Conservation (phyloP, 2,329 filamentous ascomycete species). For the Aspergillus aculeatus region DNA sequence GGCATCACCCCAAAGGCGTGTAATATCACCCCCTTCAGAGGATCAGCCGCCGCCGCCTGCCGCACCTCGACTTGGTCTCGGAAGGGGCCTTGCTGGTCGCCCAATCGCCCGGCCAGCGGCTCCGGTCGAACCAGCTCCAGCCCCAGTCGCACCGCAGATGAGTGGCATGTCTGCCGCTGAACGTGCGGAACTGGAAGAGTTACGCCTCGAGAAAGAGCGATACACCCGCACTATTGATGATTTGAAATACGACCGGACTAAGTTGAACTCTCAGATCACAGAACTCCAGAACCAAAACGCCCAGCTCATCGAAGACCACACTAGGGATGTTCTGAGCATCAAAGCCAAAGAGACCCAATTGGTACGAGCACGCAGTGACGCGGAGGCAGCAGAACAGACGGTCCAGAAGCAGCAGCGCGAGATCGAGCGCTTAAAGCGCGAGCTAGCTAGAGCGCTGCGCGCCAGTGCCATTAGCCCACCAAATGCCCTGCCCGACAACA, state of each 20-base stretch:
- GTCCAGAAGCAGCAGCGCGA: slow-evolving; percentile 83
- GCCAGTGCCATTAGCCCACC: slow-evolving; percentile 41
- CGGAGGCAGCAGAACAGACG: slow-evolving; percentile 80
- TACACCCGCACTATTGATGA: slow-evolving; percentile 75
- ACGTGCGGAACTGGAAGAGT: slow-evolving; percentile 85
- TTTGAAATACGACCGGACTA: slow-evolving; percentile 75
- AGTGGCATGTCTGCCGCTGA: slow-evolving; percentile 76
- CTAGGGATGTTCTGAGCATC: slow-evolving; percentile 88
- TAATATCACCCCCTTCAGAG: slow-evolving; percentile 46
- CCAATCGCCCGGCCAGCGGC: slow-evolving; percentile 72
- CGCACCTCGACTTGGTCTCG: slow-evolving; percentile 60
- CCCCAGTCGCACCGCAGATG: slow-evolving; percentile 57
- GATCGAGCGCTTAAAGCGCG: slow-evolving; percentile 89
- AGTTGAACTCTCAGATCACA: slow-evolving; percentile 80
- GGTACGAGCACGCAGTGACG: slow-evolving; percentile 85
- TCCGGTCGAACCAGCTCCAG: slow-evolving; percentile 45
- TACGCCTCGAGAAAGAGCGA: slow-evolving; percentile 78
- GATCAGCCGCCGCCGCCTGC: slow-evolving; percentile 45
- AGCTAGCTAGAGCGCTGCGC: slow-evolving; percentile 57
- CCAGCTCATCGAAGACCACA: slow-evolving; percentile 94
- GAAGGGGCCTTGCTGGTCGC: slow-evolving; percentile 77
- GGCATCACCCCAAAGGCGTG: slow-evolving; percentile 44
- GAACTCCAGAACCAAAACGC: slow-evolving; percentile 97
- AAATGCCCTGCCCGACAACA: slow-evolving; percentile 51
- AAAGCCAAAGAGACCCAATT: slow-evolving; percentile 98